These are phyloP conservation scores for Nasturtium officinale DNA, from an alignment of 345 rosid species.

Conservation along the genomic window DNA sequence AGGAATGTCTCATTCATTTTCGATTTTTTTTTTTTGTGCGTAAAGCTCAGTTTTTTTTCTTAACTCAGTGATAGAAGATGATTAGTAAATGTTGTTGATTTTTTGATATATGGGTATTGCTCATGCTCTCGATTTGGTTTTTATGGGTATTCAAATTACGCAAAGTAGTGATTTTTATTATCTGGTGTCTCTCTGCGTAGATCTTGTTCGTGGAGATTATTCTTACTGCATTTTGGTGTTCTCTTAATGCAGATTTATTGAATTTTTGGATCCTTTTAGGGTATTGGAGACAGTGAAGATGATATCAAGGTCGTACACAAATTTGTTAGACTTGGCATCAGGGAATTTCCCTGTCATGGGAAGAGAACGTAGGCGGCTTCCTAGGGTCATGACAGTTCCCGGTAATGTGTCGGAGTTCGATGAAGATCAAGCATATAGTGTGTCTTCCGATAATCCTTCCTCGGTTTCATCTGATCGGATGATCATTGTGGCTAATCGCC, in stretches of 20 bases:
- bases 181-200: constrained; percentile 16
- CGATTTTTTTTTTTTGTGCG: constrained; percentile 2
- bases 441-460: constrained; percentile 45
- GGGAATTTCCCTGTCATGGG: constrained; percentile 52
- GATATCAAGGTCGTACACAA: constrained; percentile 48
- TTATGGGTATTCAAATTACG: constrained; percentile 3
- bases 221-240: constrained; percentile 13
- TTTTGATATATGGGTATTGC: constrained; percentile 22
- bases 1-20: constrained; percentile 32
- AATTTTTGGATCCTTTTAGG: constrained; percentile 5
- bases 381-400: constrained; percentile 47
- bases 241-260: constrained; percentile 35
- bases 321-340: constrained; percentile 44
- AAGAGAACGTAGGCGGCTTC: constrained; percentile 45
- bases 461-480: constrained; percentile 45
- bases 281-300: constrained; percentile 39
- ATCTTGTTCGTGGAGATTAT: constrained; percentile 33
- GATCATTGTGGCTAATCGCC: constrained; percentile 47
- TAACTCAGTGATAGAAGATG: constrained; percentile 20
- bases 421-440: constrained; percentile 47
- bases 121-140: constrained; percentile 30
- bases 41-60: constrained; percentile 38
- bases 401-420: constrained; percentile 46
- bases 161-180: neutral
- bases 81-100: constrained; percentile 18